Conservation (phyloP, 2,329 filamentous ascomycete species). For the Leptographium radiaticola region DNA sequence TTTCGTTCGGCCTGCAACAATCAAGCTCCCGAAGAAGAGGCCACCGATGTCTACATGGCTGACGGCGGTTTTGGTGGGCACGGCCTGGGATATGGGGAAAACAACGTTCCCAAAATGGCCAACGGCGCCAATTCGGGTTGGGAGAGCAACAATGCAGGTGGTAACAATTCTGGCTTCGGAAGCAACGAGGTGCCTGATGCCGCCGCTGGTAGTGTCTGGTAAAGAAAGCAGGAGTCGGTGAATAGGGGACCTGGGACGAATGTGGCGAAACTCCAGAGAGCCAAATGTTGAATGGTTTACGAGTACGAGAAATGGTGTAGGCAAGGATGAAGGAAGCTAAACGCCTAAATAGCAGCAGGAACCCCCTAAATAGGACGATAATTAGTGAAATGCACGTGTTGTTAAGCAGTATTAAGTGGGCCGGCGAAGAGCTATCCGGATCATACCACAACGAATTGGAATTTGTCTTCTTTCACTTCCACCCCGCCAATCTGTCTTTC, state of each 20-base stretch:
- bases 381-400: background rate
- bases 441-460: slow-evolving; percentile 2
- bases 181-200: background rate
- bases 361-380: background rate
- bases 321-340: background rate
- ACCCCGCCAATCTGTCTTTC: background rate
- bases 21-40: background rate
- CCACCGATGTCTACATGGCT: background rate
- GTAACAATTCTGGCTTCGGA: too few species aligned
- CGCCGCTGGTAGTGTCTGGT: background rate
- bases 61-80: background rate
- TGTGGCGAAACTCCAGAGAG: background rate
- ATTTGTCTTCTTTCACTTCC: background rate
- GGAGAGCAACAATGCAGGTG: too few species aligned
- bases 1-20: slow-evolving; percentile 24
- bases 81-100: background rate
- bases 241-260: background rate
- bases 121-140: background rate
- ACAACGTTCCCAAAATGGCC: background rate
- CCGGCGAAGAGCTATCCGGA: slow-evolving; percentile 7
- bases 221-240: background rate
- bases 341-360: background rate
- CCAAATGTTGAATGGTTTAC: too few species aligned
- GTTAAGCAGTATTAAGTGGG: background rate
- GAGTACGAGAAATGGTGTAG: background rate